These are phyloP conservation scores for Chiua virens DNA, from an alignment of 768 basidiomycete species.

Conservation along the genomic window DNA sequence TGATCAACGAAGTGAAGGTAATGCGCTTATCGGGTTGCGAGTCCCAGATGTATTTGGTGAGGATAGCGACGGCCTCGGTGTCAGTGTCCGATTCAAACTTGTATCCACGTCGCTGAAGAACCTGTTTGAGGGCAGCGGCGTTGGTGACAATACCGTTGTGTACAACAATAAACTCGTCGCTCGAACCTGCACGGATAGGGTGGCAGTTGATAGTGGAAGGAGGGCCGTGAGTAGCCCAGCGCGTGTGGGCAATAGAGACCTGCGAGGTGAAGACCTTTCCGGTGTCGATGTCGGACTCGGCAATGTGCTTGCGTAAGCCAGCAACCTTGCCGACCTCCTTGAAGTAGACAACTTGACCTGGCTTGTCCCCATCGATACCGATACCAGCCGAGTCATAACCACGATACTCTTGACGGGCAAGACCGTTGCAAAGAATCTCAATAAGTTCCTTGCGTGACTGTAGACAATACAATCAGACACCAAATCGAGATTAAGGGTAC, in stretches of 20 bases:
- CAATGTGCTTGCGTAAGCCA: constrained; percentile 86
- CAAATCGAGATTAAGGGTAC: constrained; percentile 10
- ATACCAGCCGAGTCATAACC: constrained; percentile 96
- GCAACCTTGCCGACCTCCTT: constrained; percentile 99
- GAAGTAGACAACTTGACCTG: constrained; percentile 77
- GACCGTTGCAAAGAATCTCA: constrained; percentile 86
- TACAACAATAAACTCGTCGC: constrained; percentile 85
- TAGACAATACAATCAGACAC: constrained; percentile 7
- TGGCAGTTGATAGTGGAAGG: constrained; percentile 92
- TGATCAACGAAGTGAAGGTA: constrained; percentile 89
- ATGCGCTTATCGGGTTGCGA: constrained; percentile 82
- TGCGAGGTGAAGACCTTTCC: constrained; percentile 78
- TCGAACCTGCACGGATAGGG: constrained; percentile 82
- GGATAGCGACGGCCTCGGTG: constrained; percentile 95
- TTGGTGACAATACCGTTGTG: constrained; percentile 99
- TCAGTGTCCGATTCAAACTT: constrained; percentile 95
- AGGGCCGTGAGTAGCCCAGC: constrained; percentile 98
- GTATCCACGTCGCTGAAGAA: constrained; percentile 95
- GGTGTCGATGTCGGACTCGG: constrained; percentile 66
- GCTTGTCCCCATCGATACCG: constrained; percentile 88
- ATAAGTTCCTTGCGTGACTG: constrained; percentile 89
- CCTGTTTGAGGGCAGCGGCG: constrained; percentile 80
- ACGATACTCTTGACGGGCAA: constrained; percentile 95
- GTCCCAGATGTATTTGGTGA: constrained; percentile 96
- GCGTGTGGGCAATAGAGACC: constrained; percentile 97